These are phyloP conservation scores for Puya raimondii DNA, from an alignment of 176 grass and related monocot species.

Conservation along the genomic window DNA sequence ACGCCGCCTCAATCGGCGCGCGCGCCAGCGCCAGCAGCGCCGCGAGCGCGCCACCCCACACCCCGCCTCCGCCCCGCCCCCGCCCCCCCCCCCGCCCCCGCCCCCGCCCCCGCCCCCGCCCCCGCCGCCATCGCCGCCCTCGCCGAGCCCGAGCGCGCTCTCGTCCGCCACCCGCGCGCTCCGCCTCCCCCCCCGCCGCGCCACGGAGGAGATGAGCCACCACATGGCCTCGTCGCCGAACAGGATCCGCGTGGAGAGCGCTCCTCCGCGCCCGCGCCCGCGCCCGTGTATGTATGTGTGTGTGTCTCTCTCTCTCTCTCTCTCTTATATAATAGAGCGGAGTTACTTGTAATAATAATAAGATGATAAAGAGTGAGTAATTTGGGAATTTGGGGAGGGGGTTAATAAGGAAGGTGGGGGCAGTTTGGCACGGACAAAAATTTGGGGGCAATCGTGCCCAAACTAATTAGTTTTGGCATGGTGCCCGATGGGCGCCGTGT, in stretches of 20 bases:
- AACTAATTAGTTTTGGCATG: too few relatives aligned
- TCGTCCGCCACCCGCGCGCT: constrained; percentile 28
- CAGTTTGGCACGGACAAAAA: neutral
- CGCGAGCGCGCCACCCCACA: constrained; percentile 4
- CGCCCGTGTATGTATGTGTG: too few relatives aligned
- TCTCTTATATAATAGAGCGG: neutral
- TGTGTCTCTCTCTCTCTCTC: neutral
- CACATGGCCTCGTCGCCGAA: neutral
- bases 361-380: neutral
- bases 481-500: too few relatives aligned
- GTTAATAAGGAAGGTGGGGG: neutral
- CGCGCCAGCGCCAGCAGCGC: constrained; percentile 18
- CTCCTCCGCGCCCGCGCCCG: neutral
- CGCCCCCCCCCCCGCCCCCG: neutral
- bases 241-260: neutral
- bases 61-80: neutral
- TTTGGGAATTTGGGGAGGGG: neutral
- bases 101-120: neutral
- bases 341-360: neutral
- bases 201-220: neutral
- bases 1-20: constrained; percentile 21
- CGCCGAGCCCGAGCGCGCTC: constrained; percentile 7
- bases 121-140: constrained; percentile 1
- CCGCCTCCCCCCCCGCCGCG: constrained; percentile 8
- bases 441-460: too few relatives aligned